phyloP scores from a whole-genome alignment of 768 basidiomycete genomes.

The Collybiopsis confluens region DNA sequence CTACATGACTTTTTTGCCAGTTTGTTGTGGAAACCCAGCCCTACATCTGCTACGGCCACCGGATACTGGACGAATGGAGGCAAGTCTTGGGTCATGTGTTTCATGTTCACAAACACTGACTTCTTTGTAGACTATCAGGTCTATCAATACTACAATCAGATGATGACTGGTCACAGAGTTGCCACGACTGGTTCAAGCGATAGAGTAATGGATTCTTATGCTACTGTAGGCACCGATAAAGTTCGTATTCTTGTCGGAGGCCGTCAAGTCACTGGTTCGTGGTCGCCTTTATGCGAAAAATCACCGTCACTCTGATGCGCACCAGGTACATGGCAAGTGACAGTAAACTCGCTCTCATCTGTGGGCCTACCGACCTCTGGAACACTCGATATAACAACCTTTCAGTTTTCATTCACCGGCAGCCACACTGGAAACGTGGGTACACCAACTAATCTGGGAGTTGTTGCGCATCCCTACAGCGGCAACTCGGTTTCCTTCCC shows the following conservation, averaged over 20 bases:
- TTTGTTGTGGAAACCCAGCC: constrained; percentile 15
- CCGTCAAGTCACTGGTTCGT: constrained; percentile 15
- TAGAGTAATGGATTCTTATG: constrained; percentile 17
- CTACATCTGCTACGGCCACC: constrained; percentile 9
- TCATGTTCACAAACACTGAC: not conserved
- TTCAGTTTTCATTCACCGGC: constrained; percentile 15
- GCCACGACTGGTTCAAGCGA: constrained; percentile 17
- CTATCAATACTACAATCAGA: constrained; percentile 18
- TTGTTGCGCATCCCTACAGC: constrained; percentile 15
- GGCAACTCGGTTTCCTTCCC: constrained; percentile 17
- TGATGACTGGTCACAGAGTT: constrained; percentile 18
- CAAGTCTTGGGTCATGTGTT: not conserved
- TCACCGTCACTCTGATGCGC: not conserved
- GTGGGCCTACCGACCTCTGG: constrained; percentile 15
- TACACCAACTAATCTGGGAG: constrained; percentile 13
- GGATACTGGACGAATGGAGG: constrained; percentile 18
- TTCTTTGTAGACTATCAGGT: constrained; percentile 15
- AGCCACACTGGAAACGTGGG: constrained; percentile 12
- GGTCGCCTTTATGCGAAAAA: not conserved
- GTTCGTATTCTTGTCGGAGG: constrained; percentile 19
- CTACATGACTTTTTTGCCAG: constrained; percentile 15
- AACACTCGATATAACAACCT: constrained; percentile 14
- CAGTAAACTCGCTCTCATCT: constrained; percentile 15
- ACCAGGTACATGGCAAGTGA: constrained; percentile 14
- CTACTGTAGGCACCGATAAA: constrained; percentile 16